Evolutionary conservation across 768 basidiomycete species (phyloP), one percentile per base, ranked within the genome.

Genomic region (Agrocybe pediades): DNA sequence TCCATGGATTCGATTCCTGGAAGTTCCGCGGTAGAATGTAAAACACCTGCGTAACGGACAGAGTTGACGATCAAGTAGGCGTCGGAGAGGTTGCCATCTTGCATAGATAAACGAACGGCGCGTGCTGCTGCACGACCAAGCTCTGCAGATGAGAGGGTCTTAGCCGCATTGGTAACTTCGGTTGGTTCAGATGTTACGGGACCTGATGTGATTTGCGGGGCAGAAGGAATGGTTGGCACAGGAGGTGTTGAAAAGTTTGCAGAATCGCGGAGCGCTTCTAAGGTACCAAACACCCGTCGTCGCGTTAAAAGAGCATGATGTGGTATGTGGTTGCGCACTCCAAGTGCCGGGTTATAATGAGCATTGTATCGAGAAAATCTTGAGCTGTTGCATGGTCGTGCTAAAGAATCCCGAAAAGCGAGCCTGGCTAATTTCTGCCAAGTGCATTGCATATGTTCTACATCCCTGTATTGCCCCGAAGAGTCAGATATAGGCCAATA

Each of bases 401-500:
- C 54, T 44, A 56, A 36, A 36, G 33, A 42, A 45, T 56, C 55
- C 40, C 46, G 51, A 51, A 54, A 50, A 47, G 53, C 58, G 43
- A 59, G 73, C 69, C 74, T 82, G 77, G 82, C 76, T 65, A 76
- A 68, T 62, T 70, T 74, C 58, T 74, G 77, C 80, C 77, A 80
- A 70, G 72, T 79, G 78, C 85, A 86, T 87, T 75, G 85, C 87
- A 89, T 88, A 81, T 75, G 80, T 69, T 65, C 57, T 80, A 36
- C 65, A 80, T 43, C 26, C 84, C 86, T 87, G 64, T 77, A 84
- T 81, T 54, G 17, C 16, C 33, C 33, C 6, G 16, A 11, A 26
- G 7, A 36, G 8, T 23, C 13, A 39, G 30, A 48, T 23, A 43
- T 19, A 16, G 11, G 33, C 29, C 6, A 17, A n/a, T 47, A 2